Evolutionary conservation across 768 basidiomycete genomes (phyloP).

Genomic region (Tricholoma matsutake): DNA sequence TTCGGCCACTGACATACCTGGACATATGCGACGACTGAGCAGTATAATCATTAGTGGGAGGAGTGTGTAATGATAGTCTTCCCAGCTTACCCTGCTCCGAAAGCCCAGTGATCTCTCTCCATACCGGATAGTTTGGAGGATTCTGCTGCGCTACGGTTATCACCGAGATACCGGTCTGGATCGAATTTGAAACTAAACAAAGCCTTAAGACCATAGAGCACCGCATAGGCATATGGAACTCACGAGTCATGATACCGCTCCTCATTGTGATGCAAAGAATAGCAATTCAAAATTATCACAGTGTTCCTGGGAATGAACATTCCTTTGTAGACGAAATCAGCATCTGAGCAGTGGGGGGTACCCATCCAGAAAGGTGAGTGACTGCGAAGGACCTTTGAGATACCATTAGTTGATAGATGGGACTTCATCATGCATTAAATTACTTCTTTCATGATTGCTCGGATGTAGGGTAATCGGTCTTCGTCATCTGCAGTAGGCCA

Average conservation of each 20-base stretch:
- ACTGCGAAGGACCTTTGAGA: slow-evolving; percentile 30
- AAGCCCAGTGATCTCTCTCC: slow-evolving; percentile 49
- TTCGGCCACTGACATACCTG: slow-evolving; percentile 44
- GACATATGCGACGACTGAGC: slow-evolving; percentile 37
- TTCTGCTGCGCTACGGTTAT: slow-evolving; percentile 33
- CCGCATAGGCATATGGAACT: slow-evolving; percentile 10
- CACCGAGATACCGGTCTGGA: slow-evolving; percentile 42
- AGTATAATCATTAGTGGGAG: neutral
- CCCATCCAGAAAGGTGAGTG: slow-evolving; percentile 37
- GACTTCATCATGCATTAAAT: neutral
- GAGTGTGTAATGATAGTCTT: neutral
- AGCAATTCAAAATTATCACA: slow-evolving; percentile 37
- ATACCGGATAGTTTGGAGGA: slow-evolving; percentile 39
- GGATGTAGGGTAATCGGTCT: slow-evolving; percentile 31
- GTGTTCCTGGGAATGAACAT: slow-evolving; percentile 38
- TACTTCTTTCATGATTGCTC: slow-evolving; percentile 29
- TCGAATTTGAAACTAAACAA: slow-evolving; percentile 13
- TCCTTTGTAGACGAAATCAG: slow-evolving; percentile 40
- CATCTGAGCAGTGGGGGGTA: slow-evolving; percentile 33
- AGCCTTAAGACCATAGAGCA: neutral
- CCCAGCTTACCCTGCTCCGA: slow-evolving; percentile 41
- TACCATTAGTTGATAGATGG: neutral
- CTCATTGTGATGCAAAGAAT: slow-evolving; percentile 34
- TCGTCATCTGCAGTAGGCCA: slow-evolving; percentile 30
- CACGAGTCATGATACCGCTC: slow-evolving; percentile 36